Conservation (phyloP, 106 monocot species). For the Dendrobium officinale region DNA sequence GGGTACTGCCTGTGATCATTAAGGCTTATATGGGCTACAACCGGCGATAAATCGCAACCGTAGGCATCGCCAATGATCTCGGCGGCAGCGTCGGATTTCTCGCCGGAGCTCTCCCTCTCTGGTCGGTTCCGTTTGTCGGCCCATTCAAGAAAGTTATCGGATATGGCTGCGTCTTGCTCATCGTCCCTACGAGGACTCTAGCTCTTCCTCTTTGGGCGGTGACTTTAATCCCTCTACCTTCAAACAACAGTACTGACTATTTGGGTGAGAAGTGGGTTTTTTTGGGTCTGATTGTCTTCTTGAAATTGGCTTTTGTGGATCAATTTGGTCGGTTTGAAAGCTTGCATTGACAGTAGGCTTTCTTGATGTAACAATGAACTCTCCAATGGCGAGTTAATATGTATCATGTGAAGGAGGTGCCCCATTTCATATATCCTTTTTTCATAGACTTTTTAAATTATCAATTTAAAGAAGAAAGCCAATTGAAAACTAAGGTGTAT, state of each 20-base stretch:
- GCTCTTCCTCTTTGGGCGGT: conserved; percentile 68
- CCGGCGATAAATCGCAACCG: conserved; percentile 61
- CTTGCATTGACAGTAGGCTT: no score
- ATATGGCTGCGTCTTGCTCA: conserved; percentile 77
- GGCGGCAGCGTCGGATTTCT: conserved; percentile 72
- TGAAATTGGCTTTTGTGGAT: no score
- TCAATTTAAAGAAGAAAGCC: no score
- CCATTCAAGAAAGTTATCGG: conserved; percentile 64
- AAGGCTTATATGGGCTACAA: conserved; percentile 65
- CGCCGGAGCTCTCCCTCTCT: conserved; percentile 62
- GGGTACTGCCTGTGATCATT: conserved; percentile 56
- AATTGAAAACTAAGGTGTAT: no score
- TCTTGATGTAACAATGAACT: no score
- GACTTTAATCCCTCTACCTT: conserved; percentile 12
- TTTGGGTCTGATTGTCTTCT: no score
- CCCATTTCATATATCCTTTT: no score
- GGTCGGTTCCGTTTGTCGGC: conserved; percentile 57
- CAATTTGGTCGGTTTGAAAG: no score
- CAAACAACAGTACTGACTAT: neutral
- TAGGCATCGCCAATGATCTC: conserved; percentile 75
- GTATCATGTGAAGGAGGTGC: no score
- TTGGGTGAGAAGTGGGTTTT: no score
- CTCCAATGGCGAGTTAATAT: no score
- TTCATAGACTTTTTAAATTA: no score
- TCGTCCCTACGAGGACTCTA: conserved; percentile 30